These are phyloP conservation scores for Erigeron canadensis DNA, from an alignment of 129 eudicot species.

Conservation along the genomic window DNA sequence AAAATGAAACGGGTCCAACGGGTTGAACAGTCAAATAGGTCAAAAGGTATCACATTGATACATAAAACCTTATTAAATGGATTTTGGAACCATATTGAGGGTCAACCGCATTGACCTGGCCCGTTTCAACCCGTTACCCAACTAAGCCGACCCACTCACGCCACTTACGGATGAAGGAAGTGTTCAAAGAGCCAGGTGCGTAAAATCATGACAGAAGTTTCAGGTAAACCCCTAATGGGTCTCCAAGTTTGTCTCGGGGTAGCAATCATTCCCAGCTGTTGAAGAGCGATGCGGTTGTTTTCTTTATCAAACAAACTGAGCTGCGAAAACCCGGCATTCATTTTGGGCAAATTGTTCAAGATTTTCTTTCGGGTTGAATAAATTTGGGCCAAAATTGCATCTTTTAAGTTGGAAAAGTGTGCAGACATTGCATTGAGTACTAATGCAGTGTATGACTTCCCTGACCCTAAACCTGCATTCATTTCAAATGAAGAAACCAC, in stretches of 20 bases:
- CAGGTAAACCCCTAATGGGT: conserved; percentile 91
- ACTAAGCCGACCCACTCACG: neutral
- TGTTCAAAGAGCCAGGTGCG: conserved; percentile 97
- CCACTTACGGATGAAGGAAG: conserved; percentile 88
- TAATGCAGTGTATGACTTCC: conserved; percentile 79
- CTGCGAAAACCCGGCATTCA: conserved; percentile 58
- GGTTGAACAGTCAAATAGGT: neutral
- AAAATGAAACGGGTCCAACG: neutral
- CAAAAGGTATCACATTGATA: neutral
- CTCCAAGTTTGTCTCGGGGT: conserved; percentile 75
- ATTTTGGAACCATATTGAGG: neutral
- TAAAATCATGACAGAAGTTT: conserved; percentile 80
- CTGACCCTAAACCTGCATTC: conserved; percentile 81
- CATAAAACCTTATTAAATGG: neutral
- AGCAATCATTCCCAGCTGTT: conserved; percentile 69
- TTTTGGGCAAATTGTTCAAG: conserved; percentile 53
- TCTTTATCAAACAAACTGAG: conserved; percentile 70
- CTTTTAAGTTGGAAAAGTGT: conserved; percentile 77
- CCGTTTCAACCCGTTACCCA: neutral
- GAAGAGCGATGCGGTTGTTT: conserved; percentile 56
- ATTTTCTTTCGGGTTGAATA: conserved; percentile 44
- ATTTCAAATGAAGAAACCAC: conserved; percentile 71
- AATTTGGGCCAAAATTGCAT: conserved; percentile 68
- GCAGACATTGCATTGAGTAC: conserved; percentile 89
- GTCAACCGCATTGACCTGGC: neutral